These are phyloP conservation scores for Mrakia hoshinonis DNA, from an alignment of 768 basidiomycete species.

Conservation along the genomic window DNA sequence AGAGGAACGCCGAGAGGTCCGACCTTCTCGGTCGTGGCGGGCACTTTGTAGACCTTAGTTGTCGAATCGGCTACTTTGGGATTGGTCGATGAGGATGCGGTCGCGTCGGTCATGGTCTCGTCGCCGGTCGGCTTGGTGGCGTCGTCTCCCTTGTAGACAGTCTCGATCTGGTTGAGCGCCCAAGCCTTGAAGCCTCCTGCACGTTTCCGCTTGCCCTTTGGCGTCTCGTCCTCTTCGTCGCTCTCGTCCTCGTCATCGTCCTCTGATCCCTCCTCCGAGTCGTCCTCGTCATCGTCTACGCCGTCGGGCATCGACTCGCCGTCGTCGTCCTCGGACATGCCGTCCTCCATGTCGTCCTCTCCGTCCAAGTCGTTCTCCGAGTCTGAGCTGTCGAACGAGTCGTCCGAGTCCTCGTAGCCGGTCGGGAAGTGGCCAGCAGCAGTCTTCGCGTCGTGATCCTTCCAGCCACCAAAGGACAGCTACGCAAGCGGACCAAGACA, in stretches of 20 bases:
- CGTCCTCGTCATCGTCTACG: constrained; percentile 31
- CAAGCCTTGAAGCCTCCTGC: constrained; percentile 70
- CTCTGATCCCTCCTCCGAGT: constrained; percentile 27
- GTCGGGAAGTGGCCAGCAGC: constrained; percentile 33
- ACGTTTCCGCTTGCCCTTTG: constrained; percentile 39
- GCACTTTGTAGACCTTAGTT: constrained; percentile 38
- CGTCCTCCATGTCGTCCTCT: constrained; percentile 25
- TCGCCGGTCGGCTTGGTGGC: constrained; percentile 6
- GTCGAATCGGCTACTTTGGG: background rate
- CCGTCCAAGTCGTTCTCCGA: constrained; percentile 52
- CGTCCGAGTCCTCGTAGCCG: constrained; percentile 40
- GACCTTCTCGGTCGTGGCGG: constrained; percentile 37
- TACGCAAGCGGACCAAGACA: constrained; percentile 21
- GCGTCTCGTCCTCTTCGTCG: constrained; percentile 16
- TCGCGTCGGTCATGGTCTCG: constrained; percentile 3
- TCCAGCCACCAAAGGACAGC: constrained; percentile 35
- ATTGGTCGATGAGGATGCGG: background rate
- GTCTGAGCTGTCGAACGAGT: constrained; percentile 70
- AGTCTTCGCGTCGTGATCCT: constrained; percentile 38
- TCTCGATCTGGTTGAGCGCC: constrained; percentile 68
- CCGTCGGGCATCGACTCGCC: constrained; percentile 30
- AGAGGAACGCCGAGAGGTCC: constrained; percentile 75
- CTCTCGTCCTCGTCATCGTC: constrained; percentile 34
- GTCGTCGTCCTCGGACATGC: constrained; percentile 23
- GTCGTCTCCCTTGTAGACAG: constrained; percentile 44